A percentile compares a stretch with the other conserved stretches of the same genome.
phyloP scores from a whole-genome alignment of 176 grass and related monocot species.

The Avena atlantica region DNA sequence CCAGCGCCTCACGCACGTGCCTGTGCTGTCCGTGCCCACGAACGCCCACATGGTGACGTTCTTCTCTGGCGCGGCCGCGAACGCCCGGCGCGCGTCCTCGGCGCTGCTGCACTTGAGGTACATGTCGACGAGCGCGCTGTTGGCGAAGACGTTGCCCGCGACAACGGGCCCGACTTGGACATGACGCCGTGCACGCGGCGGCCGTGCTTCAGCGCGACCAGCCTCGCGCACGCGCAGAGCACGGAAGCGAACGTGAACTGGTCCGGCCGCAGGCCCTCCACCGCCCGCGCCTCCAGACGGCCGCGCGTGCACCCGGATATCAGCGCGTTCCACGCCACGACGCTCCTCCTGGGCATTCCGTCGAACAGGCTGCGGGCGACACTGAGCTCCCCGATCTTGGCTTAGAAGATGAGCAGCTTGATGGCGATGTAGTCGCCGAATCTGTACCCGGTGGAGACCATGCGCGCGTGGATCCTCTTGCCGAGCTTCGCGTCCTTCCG shows the following conservation, averaged over 20 bases:
- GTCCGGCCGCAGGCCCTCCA: conserved; percentile 50
- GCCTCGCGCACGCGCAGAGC: conserved; percentile 59
- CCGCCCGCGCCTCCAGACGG: conserved; percentile 17
- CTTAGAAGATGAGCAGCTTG: conserved; percentile 61
- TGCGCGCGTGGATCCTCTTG: conserved; percentile 63
- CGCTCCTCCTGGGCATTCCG: conserved; percentile 43
- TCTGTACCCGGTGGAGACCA: conserved; percentile 49
- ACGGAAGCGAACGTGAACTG: conserved; percentile 70
- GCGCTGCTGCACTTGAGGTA: conserved; percentile 66
- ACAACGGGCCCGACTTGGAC: conserved; percentile 39
- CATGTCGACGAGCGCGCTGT: conserved; percentile 61
- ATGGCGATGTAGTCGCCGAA: conserved; percentile 39
- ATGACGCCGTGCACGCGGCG: conserved; percentile 54
- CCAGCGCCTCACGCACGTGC: conserved; percentile 44
- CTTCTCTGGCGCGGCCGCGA: conserved; percentile 44
- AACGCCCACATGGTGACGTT: conserved; percentile 61
- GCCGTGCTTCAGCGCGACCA: conserved; percentile 53
- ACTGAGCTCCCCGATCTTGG: conserved; percentile 52
- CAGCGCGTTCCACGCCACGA: conserved; percentile 61
- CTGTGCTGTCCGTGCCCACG: conserved; percentile 55
- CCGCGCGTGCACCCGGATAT: conserved; percentile 54
- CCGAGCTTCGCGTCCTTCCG: conserved; percentile 52
- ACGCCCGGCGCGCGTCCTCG: conserved; percentile 50
- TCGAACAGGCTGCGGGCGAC: conserved; percentile 52
- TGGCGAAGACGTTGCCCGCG: conserved; percentile 48